Evolutionary conservation across 2,329 filamentous ascomycete species (phyloP), one percentile per base, ranked within the genome.

Genomic region (Microcyclosporella mali): DNA sequence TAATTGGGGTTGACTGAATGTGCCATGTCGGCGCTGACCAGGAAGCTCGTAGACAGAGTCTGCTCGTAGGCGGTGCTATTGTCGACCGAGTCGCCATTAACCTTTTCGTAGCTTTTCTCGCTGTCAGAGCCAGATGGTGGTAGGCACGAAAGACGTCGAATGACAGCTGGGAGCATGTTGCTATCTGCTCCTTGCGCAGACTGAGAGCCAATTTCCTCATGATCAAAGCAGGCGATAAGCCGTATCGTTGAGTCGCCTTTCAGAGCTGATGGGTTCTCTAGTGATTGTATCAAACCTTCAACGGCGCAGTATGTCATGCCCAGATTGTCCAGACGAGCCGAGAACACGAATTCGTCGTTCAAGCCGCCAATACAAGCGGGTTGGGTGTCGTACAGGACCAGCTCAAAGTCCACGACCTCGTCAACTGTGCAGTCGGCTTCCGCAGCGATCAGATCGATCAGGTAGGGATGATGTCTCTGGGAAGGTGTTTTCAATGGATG

Each of bases 1-100:
- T 95, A 98, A 71, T 98, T 98, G 44, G 92, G 92, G 66, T 98
- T 88, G 11, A 98, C 82, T 4, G 85, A 85, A 70, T 98, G 92
- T 1, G 92, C 89, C 92, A 98, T 97, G 64, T 98, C 92, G 40
- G 92, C 92, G 4, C 88, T 95, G 50, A 98, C 76, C 46, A 98
- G 80, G 75, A 98, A 95, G 1, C 88, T 95, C 19, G 84, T 85
- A 4, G 88, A 79, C 40, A 95, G 76, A 1, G 87, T 92, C 72
- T 97, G 90, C 69, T 98, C 92, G 63, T 88, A 95, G 27, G 88
- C 88, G 1, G 89, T 95, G 6, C 80, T 71, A 11, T 83, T 69
- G 53, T 85, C 81, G 10, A 83, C 79, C 7, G 40, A 33, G 27
- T 52, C 50, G 15, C 67, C 66, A 46, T 77, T 73, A 66, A 75